Evolutionary conservation across 1,284 basidiomycete species (phyloP).

Genomic region (Cutaneotrichosporon mucoides): DNA sequence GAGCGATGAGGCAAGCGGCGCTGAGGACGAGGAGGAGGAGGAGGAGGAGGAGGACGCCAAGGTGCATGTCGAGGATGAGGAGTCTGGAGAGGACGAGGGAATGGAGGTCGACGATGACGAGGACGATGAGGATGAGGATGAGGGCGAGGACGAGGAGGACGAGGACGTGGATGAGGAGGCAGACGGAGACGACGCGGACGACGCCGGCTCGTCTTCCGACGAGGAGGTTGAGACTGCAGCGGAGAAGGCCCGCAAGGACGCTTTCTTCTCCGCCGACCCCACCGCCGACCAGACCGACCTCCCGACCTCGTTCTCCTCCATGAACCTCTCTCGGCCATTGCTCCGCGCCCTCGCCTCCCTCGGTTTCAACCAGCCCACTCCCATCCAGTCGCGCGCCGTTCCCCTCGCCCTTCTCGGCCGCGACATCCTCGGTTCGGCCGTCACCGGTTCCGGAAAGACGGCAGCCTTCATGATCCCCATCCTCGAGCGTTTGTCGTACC

Average conservation of each 20-base stretch:
- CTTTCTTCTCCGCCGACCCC: slow-evolving; percentile 66
- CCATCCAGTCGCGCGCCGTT: slow-evolving; percentile 89
- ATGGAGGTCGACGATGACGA: slow-evolving; percentile 30
- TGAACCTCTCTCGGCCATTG: slow-evolving; percentile 85
- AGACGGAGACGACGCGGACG: slow-evolving; percentile 27
- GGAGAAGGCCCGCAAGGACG: slow-evolving; percentile 72
- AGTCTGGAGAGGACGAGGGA: slow-evolving; percentile 33
- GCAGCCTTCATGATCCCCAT: slow-evolving; percentile 94
- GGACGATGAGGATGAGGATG: slow-evolving; percentile 37
- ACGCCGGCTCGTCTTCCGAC: slow-evolving; percentile 33
- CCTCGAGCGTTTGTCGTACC: slow-evolving; percentile 82
- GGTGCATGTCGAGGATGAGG: slow-evolving; percentile 51
- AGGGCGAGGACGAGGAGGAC: slow-evolving; percentile 28
- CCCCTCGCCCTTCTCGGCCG: slow-evolving; percentile 90
- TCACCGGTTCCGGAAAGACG: slow-evolving; percentile 95
- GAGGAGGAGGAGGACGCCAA: slow-evolving; percentile 27
- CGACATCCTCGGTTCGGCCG: slow-evolving; percentile 89
- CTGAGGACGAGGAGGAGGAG: slow-evolving; percentile 33
- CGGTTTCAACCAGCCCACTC: slow-evolving; percentile 80
- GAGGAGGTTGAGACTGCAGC: slow-evolving; percentile 61
- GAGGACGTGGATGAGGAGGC: slow-evolving; percentile 52
- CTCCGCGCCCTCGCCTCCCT: slow-evolving; percentile 79
- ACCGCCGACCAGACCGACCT: slow-evolving; percentile 46
- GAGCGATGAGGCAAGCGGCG: slow-evolving; percentile 43
- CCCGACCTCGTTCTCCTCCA: slow-evolving; percentile 66